Evolutionary conservation across 108 stramenopile species (phyloP).

Genomic region (Fragilariopsis cylindrus): DNA sequence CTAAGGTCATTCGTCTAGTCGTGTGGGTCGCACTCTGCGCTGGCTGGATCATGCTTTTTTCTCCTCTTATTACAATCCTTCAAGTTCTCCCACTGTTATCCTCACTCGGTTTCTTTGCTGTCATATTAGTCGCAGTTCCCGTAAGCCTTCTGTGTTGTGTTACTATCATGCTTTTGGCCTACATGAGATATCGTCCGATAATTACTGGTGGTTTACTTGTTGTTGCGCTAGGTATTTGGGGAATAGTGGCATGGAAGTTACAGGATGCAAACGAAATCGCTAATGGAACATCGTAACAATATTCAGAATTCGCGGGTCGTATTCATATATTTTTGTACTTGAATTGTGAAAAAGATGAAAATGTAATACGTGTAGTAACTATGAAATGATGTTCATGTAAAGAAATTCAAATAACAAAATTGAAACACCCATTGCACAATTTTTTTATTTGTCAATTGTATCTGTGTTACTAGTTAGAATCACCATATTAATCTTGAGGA

Average conservation of each 20-base stretch:
- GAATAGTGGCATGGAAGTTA: constrained; percentile 38
- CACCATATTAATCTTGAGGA: no score
- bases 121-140: constrained; percentile 43
- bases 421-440: no score
- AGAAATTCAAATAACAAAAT: no score
- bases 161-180: constrained; percentile 43
- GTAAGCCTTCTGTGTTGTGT: constrained; percentile 47
- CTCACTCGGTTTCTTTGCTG: constrained; percentile 40
- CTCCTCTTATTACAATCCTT: constrained; percentile 39
- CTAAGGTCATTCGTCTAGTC: neutral
- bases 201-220: constrained; percentile 40
- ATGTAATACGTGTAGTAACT: no score
- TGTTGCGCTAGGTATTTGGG: constrained; percentile 38
- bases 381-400: no score
- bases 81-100: constrained; percentile 42
- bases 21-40: constrained; percentile 38
- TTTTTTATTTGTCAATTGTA: no score
- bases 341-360: no score
- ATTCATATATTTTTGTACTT: no score
- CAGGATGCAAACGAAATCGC: constrained; percentile 26
- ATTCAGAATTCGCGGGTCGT: no score
- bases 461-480: no score
- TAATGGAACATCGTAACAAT: no score
- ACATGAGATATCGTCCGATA: constrained; percentile 52
- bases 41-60: constrained; percentile 54